phyloP scores from a whole-genome alignment of 441 rosid species.

The Capsella rubella region DNA sequence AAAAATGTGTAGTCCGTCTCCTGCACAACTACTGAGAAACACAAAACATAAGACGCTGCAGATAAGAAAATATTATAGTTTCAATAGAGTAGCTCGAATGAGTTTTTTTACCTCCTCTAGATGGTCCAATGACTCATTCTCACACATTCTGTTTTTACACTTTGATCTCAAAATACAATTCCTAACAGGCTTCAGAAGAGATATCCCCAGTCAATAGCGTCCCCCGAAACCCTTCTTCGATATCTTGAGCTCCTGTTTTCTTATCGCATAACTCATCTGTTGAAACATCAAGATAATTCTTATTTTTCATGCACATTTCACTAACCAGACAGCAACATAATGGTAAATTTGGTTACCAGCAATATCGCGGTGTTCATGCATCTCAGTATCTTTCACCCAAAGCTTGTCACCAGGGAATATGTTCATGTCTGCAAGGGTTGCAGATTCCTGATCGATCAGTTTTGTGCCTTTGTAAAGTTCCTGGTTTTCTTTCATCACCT shows the following conservation, averaged over 20 bases:
- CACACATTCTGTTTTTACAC: conserved; percentile 21
- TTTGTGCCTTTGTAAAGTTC: conserved; percentile 88
- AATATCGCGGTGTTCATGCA: conserved; percentile 95
- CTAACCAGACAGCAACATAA: conserved; percentile 9
- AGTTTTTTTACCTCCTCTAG: conserved; percentile 30
- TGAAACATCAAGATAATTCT: conserved; percentile 34
- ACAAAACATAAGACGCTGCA: conserved; percentile 14
- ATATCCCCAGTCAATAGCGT: conserved; percentile 77
- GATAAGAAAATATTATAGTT: conserved; percentile 9
- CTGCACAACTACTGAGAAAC: conserved; percentile 44
- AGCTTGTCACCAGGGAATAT: conserved; percentile 95
- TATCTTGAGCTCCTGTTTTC: conserved; percentile 61
- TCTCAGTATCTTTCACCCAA: conserved; percentile 98
- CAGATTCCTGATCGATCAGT: conserved; percentile 81
- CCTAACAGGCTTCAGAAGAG: conserved; percentile 69
- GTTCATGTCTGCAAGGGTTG: conserved; percentile 97
- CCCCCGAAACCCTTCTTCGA: conserved; percentile 93
- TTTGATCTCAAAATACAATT: conserved; percentile 27
- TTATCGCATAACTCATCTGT: conserved; percentile 88
- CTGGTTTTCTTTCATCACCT: conserved; percentile 98
- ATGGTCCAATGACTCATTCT: conserved; percentile 28
- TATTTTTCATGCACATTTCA: conserved; percentile 18
- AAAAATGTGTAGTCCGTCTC: conserved; percentile 28
- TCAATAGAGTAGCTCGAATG: conserved; percentile 6
- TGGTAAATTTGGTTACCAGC: conserved; percentile 68